Evolutionary conservation across 805 yeast genomes (phyloP), one percentile per base, ranked within the genome.

Genomic region (Scheffersomyces coipomensis): DNA sequence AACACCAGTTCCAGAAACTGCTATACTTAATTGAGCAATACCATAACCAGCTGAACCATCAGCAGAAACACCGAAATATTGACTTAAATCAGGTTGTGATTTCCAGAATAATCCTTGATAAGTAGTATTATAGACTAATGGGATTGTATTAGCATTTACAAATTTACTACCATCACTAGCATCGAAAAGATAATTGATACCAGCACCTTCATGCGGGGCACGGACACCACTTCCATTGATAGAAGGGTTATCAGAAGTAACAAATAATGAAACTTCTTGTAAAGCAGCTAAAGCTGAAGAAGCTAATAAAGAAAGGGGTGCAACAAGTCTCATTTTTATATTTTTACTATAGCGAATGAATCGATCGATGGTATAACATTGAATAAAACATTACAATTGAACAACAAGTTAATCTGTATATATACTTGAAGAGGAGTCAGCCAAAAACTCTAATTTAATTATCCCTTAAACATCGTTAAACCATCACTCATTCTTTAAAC

Each of bases 171-270:
- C 25, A 13, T 58, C 59, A 13, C 36, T 38, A 9, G 34, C 27
- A 31, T 64, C 44, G 54, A 64, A 61, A 25, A 65, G 48, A 54
- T 69, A 73, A 58, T 62, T 55, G 43, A 68, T 51, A 37, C 66
- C 77, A 37, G 77, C 77, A 48, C 76, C 77, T 49, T 65, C 72
- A 48, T 71, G 77, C 29, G 40, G 40, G 24, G 58, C 41, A 34
- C 50, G 42, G 29, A 68, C 42, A 32, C 58, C 62, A 16, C 52
- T 39, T 27, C 62, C 64, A 40, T 64, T 42, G 37, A 68, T 37
- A 7, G 38, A 45, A 4, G 53, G 19, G 40, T 59, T 37, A 30
- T 47, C 51, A 23, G 71, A 61, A 22, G 51, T 45, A 33, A 49
- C 49, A 16, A 19, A 45, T 33, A 66, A 54, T 19, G 44, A 18